Percentiles rank a stretch among this genome's conserved stretches.
Conservation (phyloP, 2,329 filamentous ascomycete genomes). For the Fusarium mangiferae region DNA sequence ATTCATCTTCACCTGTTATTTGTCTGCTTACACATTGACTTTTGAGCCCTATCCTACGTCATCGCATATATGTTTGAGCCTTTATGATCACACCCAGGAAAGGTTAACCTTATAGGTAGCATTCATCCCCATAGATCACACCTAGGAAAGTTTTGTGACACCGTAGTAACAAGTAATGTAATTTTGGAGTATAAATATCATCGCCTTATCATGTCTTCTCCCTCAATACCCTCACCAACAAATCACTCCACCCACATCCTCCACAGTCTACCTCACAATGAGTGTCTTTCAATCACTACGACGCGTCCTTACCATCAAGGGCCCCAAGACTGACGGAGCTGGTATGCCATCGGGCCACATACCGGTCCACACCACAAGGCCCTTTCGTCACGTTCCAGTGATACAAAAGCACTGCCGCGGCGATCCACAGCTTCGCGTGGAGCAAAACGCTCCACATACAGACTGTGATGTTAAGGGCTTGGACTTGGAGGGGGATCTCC, state of each 20-base stretch:
- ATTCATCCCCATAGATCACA: too few relatives aligned
- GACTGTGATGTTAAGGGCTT: not conserved
- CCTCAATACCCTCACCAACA: too few relatives aligned
- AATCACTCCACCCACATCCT: not conserved
- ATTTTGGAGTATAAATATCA: not conserved
- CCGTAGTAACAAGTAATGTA: rapidly evolving
- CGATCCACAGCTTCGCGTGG: not conserved
- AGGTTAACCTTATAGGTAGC: too few relatives aligned
- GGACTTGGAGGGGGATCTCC: not conserved
- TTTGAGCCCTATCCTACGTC: not conserved
- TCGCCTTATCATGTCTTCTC: rapidly evolving
- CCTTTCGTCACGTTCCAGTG: not conserved
- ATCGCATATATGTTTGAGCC: rapidly evolving
- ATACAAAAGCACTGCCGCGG: not conserved
- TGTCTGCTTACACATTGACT: not conserved
- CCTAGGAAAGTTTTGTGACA: not conserved
- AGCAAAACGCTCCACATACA: rapidly evolving
- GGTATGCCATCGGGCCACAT: not conserved
- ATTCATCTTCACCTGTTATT: rapidly evolving
- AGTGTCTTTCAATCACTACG: not conserved
- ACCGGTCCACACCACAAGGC: not conserved
- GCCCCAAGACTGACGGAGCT: rapidly evolving
- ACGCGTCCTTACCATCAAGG: too few relatives aligned
- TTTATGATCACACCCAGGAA: not conserved
- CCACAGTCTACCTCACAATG: not conserved